Base-by-base conservation (phyloP, 306 rosid species). In the Citrullus amarus region DNA sequence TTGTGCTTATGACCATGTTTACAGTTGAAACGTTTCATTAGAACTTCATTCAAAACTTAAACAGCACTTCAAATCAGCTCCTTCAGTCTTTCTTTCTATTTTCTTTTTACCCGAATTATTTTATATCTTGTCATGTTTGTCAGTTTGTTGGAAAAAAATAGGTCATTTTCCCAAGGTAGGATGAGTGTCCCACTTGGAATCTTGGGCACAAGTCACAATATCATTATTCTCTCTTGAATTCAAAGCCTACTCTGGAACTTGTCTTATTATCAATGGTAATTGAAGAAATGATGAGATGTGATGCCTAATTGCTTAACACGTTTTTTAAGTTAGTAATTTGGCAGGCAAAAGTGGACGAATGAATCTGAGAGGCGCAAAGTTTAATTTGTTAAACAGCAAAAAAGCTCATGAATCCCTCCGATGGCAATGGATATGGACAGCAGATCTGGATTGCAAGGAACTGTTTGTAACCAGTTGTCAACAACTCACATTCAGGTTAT, bases 111-210 rank as follows among this genome's bases (percentile, higher is more conserved):
- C 17, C 48, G 25, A 15, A 51, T 51, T 25, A 30, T 50, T 73
- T 73, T 73, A 50, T 73, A 51, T 72, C 39, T 30, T 30, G 16
- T 51, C 63, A 55, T 38, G 18, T 46, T 46, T 70, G 76, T 70
- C 77, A 72, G 38, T 46, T 75, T 75, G 62, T 38, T 38, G 48
- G 54, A 1, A 76, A 76, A 28, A 30, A 53, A 76, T 20, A 51
- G 41, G 59, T 28, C 57, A 30, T 72, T 72, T 72, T 28, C 39
- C 76, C 76, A 69, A 43, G 75, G 75, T 48, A 72, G 60, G 77
- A 48, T 17, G 17, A 50, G 43, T 46, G 59, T 15, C 62, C 46
- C 61, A 74, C 62, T 54, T 30, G 62, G 22, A 25, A 32, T 74
- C 43, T 51, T 50, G 36, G 59, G 22, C 59, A 72, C 57, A 34